Evolutionary conservation across 2,329 filamentous ascomycete species (phyloP), one percentile per base, ranked within the genome.

Genomic region (Xylaria sp.): DNA sequence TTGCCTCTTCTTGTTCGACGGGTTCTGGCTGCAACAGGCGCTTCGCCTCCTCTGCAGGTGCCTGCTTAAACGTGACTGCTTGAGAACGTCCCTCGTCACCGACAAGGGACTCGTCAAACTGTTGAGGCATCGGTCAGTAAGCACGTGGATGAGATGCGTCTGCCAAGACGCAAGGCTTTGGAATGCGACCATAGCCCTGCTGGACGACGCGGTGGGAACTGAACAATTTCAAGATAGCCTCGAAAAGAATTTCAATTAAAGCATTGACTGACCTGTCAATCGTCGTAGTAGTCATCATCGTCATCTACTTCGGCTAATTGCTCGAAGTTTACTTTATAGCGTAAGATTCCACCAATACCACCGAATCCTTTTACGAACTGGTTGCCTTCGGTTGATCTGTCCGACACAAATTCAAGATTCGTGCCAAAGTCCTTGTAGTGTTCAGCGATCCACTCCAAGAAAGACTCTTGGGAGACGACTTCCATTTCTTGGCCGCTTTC

Each of bases 271-370:
- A 72, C 70, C 70, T 75, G 74, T 76, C 74, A 76, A 83, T 83
- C 84, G 79, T 87, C 85, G 82, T 94, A 92, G 84, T 96, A 97
- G 78, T 98, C 94, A 80, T 94, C 91, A 77, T 95, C 91, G 78
- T 96, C 94, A 75, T 91, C 88, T 75, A 91, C 85, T 78, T 98
- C 95, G 79, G 90, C 91, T 79, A 99, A 87, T 81, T 99, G 96
- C 82, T 99, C 96, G 82, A 99, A 99, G 85, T 99, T 99, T 85
- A 99, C 92, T 85, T 97, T 97, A 89, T 99, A 99, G 72, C 95
- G 93, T 77, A 99, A 88, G 75, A 99, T 90, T 69, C 94, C 94
- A 71, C 95, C 95, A 73, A 99, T 97, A 76, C 95, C 95, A 89
- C 95, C 95, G 76, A 99, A 99, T 68, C 95, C 95, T 84, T 97